A percentile compares a stretch with the other conserved stretches of the same genome.
phyloP scores from a whole-genome alignment of 192 early-diverging fungal genomes.

The Coemansia sp. region DNA sequence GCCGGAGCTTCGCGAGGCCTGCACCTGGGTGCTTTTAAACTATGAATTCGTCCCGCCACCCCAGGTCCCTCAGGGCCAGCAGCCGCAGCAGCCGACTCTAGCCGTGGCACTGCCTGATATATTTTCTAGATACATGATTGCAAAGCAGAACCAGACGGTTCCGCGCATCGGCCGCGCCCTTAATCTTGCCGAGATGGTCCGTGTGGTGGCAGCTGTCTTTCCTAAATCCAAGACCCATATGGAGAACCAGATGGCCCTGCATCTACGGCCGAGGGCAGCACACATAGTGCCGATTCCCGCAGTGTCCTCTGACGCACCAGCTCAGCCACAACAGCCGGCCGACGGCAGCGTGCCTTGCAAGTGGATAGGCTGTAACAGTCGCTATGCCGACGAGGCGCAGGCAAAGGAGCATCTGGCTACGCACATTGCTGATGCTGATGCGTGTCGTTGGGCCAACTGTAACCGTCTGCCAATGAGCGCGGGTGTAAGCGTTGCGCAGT shows the following conservation, averaged over 20 bases:
- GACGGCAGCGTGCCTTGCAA: no score
- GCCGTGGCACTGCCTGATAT: conserved; percentile 27
- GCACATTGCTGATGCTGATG: conserved; percentile 24
- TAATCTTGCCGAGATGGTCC: conserved; percentile 35
- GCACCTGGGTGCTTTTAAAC: conserved; percentile 52
- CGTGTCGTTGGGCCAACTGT: conserved; percentile 41
- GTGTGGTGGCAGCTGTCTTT: conserved; percentile 45
- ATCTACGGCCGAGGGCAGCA: conserved; percentile 18
- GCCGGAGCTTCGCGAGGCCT: conserved; percentile 51
- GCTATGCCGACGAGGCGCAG: conserved; percentile 29
- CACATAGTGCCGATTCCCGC: conserved; percentile 39
- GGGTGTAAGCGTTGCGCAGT: conserved; percentile 3
- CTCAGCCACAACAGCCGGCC: neutral
- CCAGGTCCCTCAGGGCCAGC: no score
- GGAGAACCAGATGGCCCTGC: conserved; percentile 21
- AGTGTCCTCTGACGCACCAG: conserved; percentile 4
- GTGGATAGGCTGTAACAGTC: no score
- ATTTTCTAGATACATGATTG: conserved; percentile 35
- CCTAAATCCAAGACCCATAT: conserved; percentile 16
- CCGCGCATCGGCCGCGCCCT: conserved; percentile 46
- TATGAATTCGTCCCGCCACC: conserved; percentile 30
- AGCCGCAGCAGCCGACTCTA: conserved; percentile 3
- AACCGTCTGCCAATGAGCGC: conserved; percentile 25
- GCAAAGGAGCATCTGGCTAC: conserved; percentile 18
- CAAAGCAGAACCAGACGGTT: conserved; percentile 42